Base-by-base conservation (phyloP, 805 yeast species). In the Wickerhamiella sergipiensis region DNA sequence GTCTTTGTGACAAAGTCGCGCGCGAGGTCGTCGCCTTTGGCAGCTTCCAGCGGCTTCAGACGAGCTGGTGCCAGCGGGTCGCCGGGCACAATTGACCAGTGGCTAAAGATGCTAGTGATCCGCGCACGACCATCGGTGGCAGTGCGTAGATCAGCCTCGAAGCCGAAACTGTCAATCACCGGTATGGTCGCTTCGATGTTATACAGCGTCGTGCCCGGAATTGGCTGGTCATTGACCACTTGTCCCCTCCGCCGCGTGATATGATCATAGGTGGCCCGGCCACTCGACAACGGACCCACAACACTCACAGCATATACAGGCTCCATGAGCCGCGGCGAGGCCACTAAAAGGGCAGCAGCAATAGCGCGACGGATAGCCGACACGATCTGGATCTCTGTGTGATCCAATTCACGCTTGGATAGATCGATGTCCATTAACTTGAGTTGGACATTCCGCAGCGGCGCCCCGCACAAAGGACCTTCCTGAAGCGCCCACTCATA, bases 401-500 rank as follows among this genome's bases (percentile, higher is more conserved):
- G 66, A 42, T 74, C 77, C 1, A 72, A 57, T 5, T 71, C 68
- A 26, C 75, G 73, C 0, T 71, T 65, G 6, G 82, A 73, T 2
- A 84, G 59, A 0, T 69, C 67, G 0, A 78, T 76, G 51, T 81
- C 85, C 46, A 86, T 71, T 42, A 92, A 72, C 50, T 79, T 78
- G 65, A 92, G 87, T 55, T 77, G 79, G 6, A 81, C 78, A 50
- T 80, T 76, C 49, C 85, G 68, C 6, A 92, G 71, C 0, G 85
- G 81, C 61, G 87, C 96, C 53, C 84, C 95, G 54, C 94, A 80
- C n/a, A 92, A 69, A 0, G 99, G 98, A 0, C 98, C 98, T 59
- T 85, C 95, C 51, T 78, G 72, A 0, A 77, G 72, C 2, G 83
- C 82, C 92, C 95, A 85, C 58, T 76, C 74, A 67, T 90, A 92